Evolutionary conservation across 2,329 filamentous ascomycete species (phyloP).

Genomic region (Microdochium trichocladiopsis): DNA sequence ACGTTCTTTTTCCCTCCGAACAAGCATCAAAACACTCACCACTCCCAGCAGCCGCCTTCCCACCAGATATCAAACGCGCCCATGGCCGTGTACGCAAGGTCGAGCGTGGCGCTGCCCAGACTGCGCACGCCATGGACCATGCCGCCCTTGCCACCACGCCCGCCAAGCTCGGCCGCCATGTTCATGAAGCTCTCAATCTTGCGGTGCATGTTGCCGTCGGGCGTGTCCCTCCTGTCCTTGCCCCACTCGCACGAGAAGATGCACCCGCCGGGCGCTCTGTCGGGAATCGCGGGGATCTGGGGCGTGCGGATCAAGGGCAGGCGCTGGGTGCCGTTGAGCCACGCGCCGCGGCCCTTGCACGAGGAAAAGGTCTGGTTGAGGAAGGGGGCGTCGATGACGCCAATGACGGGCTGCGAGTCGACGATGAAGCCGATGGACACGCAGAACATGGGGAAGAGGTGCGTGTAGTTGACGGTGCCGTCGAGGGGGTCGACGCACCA

Average conservation of each 20-base stretch:
- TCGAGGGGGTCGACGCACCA: constrained; percentile 76
- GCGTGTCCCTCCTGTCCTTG: constrained; percentile 62
- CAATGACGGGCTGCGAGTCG: constrained; percentile 53
- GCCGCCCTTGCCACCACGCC: constrained; percentile 58
- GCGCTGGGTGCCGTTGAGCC: constrained; percentile 55
- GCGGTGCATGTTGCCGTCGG: constrained; percentile 60
- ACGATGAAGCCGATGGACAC: constrained; percentile 67
- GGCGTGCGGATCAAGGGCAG: constrained; percentile 59
- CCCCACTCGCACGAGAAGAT: constrained; percentile 75
- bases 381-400: constrained; percentile 67
- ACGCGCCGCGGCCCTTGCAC: constrained; percentile 59
- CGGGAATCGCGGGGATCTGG: constrained; percentile 50
- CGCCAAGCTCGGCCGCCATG: constrained; percentile 61
- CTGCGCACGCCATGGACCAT: constrained; percentile 75
- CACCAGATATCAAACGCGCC: constrained; percentile 76
- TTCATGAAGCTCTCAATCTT: constrained; percentile 72
- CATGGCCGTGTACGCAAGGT: constrained; percentile 69
- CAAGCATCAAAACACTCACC: constrained; percentile 33
- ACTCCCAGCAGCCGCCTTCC: constrained; percentile 79
- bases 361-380: constrained; percentile 63
- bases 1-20: constrained; percentile 1
- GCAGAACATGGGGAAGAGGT: constrained; percentile 76
- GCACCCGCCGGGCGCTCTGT: constrained; percentile 59
- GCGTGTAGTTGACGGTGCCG: constrained; percentile 76
- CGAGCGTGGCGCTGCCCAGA: constrained; percentile 65